These are phyloP conservation scores for Cercophora sp. DNA, from an alignment of 495 filamentous ascomycete genomes.

Conservation along the genomic window DNA sequence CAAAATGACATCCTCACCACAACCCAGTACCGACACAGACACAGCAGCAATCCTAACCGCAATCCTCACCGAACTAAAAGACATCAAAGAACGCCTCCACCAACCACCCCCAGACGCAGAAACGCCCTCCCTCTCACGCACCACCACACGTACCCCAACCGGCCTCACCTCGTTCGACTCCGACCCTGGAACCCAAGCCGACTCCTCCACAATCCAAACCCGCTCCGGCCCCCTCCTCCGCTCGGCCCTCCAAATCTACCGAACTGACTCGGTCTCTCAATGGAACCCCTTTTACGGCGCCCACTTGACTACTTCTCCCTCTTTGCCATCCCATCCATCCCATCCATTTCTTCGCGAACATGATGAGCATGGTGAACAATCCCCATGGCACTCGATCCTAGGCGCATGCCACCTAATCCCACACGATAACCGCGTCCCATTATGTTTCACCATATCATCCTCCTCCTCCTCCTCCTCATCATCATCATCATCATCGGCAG, in stretches of 20 bases:
- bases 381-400: neutral
- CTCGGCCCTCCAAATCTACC: neutral
- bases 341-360: neutral
- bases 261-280: neutral
- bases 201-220: neutral
- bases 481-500: neutral
- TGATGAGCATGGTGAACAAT: neutral
- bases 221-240: constrained; percentile 1
- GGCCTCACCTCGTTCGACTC: neutral
- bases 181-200: neutral
- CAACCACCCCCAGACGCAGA: too few relatives aligned
- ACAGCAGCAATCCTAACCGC: too few relatives aligned
- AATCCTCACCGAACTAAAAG: too few relatives aligned
- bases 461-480: too few relatives aligned
- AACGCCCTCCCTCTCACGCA: too few relatives aligned
- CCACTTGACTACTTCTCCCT: neutral
- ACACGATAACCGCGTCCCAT: constrained; percentile 11
- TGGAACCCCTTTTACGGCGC: constrained; percentile 7
- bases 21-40: too few relatives aligned
- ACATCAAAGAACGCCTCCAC: too few relatives aligned
- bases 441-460: too few relatives aligned
- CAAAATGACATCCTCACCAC: too few relatives aligned
- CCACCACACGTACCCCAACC: too few relatives aligned
- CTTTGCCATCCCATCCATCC: too few relatives aligned
- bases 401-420: neutral